phyloP scores from a whole-genome alignment of 306 rosid genomes.

The Erythrophleum fordii region DNA sequence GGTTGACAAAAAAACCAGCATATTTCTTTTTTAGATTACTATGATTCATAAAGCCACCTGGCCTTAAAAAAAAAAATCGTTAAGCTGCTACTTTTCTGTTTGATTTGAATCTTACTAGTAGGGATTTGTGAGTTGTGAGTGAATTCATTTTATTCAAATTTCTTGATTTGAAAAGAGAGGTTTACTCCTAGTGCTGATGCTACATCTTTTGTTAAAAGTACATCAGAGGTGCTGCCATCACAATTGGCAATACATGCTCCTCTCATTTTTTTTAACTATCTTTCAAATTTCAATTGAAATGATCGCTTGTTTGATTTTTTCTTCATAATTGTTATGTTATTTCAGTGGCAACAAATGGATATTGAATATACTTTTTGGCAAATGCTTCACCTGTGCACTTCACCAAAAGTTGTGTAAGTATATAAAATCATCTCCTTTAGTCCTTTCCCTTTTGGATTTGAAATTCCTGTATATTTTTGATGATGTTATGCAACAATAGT shows the following conservation, averaged over 20 bases:
- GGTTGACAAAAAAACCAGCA: not conserved
- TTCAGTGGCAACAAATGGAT: constrained; percentile 99
- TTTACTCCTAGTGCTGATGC: not conserved
- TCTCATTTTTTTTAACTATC: not conserved
- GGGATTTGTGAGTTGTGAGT: constrained; percentile 6
- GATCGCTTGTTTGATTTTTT: constrained; percentile 25
- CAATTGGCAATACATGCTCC: not conserved
- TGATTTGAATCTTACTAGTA: constrained; percentile 1
- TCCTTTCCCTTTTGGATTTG: constrained; percentile 14
- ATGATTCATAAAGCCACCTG: not conserved
- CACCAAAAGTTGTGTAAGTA: constrained; percentile 99
- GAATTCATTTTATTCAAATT: not conserved
- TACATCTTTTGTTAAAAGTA: not conserved
- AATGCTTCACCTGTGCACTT: constrained; percentile 96
- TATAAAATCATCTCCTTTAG: not conserved
- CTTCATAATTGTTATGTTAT: constrained; percentile 16
- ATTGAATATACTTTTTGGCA: constrained; percentile 99
- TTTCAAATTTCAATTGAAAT: constrained; percentile 23
- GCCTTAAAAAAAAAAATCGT: not conserved
- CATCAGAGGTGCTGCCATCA: not conserved
- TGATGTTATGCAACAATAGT: constrained; percentile 22
- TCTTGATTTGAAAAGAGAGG: not conserved
- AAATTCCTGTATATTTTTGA: constrained; percentile 5
- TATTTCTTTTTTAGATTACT: not conserved
- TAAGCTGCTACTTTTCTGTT: not conserved